Evolutionary conservation across 2,329 filamentous ascomycete species (phyloP), one percentile per base, ranked within the genome.

Genomic region (Aspergillus aculeatinus): DNA sequence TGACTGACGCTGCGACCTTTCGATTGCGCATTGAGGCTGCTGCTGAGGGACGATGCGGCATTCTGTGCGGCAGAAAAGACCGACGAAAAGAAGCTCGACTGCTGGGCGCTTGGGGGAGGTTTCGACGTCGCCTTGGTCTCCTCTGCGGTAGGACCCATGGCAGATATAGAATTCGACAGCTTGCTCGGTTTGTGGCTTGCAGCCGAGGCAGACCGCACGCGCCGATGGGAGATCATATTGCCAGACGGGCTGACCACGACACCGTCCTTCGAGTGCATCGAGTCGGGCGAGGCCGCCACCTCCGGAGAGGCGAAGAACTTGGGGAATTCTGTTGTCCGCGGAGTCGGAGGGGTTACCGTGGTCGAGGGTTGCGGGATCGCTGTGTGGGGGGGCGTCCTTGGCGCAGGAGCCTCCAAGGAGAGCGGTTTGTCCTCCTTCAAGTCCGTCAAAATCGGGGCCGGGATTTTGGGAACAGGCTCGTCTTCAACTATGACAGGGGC

Each of bases 1-100:
- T 73, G 73, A 5, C 76, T 72, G 33, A 67, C 66, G 42, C 66
- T 73, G 58, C 79, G 74, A 51, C 69, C 70, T 60, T 74, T 83
- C 7, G 81, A 77, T 55, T 86, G 81, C 31, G 82, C 81, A 51
- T 81, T 81, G 42, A 83, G 78, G 35, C 77, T 80, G 72, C 87
- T 93, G 52, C 86, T 85, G 51, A 97, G 88, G 51, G 88, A 91
- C 64, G 85, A 91, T 14, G 93, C 92, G 48, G 94, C 94, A 83
- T 89, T 97, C 76, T 98, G 94, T 19, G 95, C 95, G 50, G 89
- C 94, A 47, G 92, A 94, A 65, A 99, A 87, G 72, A 99, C 90
- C 27, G 91, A 93, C 4, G 92, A 96, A 77, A 99, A 98, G 79
- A 99, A 98, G 1, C 92, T 88, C 33, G 76, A 76, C 57, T 78